Conservation (phyloP, 1,139 yeast genomes). For the Spencermartinsiella ligniputridi region DNA sequence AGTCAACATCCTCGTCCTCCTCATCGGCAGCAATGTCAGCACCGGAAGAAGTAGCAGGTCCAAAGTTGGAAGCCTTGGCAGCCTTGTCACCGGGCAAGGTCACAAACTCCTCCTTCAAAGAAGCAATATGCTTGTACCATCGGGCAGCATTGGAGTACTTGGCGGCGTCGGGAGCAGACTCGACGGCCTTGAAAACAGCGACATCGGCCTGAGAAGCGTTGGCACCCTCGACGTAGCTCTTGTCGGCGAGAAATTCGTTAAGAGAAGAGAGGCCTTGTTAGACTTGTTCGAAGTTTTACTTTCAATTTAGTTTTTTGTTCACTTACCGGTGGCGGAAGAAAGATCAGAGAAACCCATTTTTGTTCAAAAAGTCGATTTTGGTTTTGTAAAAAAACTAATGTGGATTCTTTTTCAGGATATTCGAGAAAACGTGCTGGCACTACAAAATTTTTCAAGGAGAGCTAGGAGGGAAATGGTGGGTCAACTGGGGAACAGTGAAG, state of each 20-base stretch:
- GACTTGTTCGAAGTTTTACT: background rate
- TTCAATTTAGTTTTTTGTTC: background rate
- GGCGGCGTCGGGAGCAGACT: constrained; percentile 45
- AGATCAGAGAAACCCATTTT: constrained; percentile 43
- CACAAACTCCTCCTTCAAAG: constrained; percentile 80
- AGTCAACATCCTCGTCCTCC: constrained; percentile 85
- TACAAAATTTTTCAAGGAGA: too few species aligned
- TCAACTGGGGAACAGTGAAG: too few species aligned
- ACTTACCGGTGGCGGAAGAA: constrained; percentile 39
- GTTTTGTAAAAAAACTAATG: too few species aligned
- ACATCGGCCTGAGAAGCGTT: constrained; percentile 90
- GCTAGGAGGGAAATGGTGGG: too few species aligned
- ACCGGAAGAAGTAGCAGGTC: constrained; percentile 60
- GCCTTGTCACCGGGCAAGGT: constrained; percentile 36
- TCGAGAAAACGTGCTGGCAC: too few species aligned
- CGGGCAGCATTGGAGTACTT: constrained; percentile 93
- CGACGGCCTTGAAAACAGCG: constrained; percentile 88
- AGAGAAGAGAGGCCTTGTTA: constrained; percentile 67
- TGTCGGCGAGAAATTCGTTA: constrained; percentile 83
- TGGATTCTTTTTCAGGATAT: too few species aligned
- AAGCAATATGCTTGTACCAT: constrained; percentile 98
- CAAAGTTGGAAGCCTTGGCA: constrained; percentile 37
- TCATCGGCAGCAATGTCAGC: constrained; percentile 59
- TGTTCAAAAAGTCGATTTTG: too few species aligned
- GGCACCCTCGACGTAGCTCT: constrained; percentile 76